Conservation (phyloP, 2,329 filamentous ascomycete genomes). For the Colletotrichum agaves region DNA sequence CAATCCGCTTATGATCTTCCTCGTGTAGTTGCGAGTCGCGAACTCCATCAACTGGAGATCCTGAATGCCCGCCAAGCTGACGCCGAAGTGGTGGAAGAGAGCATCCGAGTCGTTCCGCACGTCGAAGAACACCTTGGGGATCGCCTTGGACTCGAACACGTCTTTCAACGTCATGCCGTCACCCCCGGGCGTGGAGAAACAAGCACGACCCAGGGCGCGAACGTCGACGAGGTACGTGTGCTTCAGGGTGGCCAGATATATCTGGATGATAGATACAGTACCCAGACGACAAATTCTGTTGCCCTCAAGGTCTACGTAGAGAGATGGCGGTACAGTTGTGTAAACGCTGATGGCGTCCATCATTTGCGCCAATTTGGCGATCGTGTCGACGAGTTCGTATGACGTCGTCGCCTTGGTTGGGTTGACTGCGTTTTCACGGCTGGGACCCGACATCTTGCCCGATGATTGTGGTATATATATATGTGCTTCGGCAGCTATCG, state of each 20-base stretch:
- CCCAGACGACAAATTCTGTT: slow-evolving; percentile 54
- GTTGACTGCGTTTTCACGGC: not conserved
- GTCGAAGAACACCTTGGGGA: slow-evolving; percentile 67
- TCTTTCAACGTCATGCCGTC: slow-evolving; percentile 43
- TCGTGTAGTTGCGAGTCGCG: slow-evolving; percentile 43
- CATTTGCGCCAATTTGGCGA: slow-evolving; percentile 28
- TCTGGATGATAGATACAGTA: slow-evolving; percentile 56
- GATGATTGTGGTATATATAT: too few relatives aligned
- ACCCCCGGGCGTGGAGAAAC: slow-evolving; percentile 41
- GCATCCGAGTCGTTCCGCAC: slow-evolving; percentile 69
- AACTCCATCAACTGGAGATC: slow-evolving; percentile 69
- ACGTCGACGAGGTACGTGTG: slow-evolving; percentile 58
- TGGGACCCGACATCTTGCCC: too few relatives aligned
- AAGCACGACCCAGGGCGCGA: slow-evolving; percentile 46
- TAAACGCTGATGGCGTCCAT: slow-evolving; percentile 40
- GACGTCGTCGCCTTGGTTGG: not conserved
- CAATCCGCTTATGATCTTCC: slow-evolving; percentile 41
- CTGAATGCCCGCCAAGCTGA: slow-evolving; percentile 56
- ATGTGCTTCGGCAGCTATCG: too few relatives aligned
- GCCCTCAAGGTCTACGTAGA: slow-evolving; percentile 63
- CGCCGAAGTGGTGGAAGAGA: slow-evolving; percentile 55
- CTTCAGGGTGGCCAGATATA: slow-evolving; percentile 47
- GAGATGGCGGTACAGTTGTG: slow-evolving; percentile 44
- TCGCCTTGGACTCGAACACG: slow-evolving; percentile 55
- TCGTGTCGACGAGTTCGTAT: slow-evolving; percentile 30